These are phyloP conservation scores for Kitagawia praeruptora DNA, from an alignment of 129 eudicot genomes.

Conservation along the genomic window DNA sequence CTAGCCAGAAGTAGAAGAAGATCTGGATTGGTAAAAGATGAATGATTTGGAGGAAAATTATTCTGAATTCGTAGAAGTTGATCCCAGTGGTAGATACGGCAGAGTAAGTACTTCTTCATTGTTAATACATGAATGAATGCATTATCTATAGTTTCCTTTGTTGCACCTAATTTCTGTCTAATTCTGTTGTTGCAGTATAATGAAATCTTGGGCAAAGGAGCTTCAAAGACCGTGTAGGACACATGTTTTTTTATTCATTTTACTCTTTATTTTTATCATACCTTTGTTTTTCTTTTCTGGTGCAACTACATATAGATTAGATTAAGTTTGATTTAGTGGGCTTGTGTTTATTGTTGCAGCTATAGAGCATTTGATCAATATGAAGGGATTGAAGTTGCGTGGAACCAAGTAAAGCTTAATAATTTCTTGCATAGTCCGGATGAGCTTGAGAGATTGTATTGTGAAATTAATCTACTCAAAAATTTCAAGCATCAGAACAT, in stretches of 20 bases:
- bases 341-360: conserved; percentile 18
- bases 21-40: conserved; percentile 9
- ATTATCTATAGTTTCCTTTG: neutral
- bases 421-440: conserved; percentile 23
- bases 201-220: conserved; percentile 32
- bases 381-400: conserved; percentile 38
- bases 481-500: conserved; percentile 27
- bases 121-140: neutral
- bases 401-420: conserved; percentile 26
- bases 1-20: neutral
- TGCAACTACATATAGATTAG: neutral
- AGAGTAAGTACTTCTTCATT: conserved; percentile 16
- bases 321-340: neutral
- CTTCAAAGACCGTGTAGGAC: conserved; percentile 28
- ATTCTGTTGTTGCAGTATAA: conserved; percentile 16
- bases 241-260: neutral
- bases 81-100: conserved; percentile 37
- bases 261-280: neutral
- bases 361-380: conserved; percentile 33
- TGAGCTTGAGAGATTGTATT: conserved; percentile 24
- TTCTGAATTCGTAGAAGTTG: conserved; percentile 28
- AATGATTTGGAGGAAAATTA: conserved; percentile 14
- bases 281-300: neutral
- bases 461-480: conserved; percentile 29
- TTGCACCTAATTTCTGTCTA: neutral